Conservation (phyloP, 2,329 filamentous ascomycete genomes). For the Fusarium nisikadoi region DNA sequence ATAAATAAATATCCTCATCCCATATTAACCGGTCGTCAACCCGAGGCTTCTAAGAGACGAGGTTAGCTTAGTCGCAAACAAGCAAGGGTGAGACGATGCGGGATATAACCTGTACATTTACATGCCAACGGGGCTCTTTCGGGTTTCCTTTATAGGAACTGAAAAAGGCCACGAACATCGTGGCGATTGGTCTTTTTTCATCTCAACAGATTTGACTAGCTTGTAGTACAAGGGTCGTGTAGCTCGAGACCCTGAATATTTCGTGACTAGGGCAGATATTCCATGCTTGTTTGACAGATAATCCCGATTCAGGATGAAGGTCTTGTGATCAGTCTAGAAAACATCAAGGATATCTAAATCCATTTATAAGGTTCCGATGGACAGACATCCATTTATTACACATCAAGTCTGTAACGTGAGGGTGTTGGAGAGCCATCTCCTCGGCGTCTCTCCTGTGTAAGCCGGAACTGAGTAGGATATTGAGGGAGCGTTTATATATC, state of each 20-base stretch:
- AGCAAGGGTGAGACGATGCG: slow-evolving; percentile 28
- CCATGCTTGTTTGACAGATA: neutral
- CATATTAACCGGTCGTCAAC: slow-evolving; percentile 13
- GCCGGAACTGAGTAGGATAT: neutral
- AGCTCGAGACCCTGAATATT: slow-evolving; percentile 30
- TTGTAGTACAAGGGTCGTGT: slow-evolving; percentile 15
- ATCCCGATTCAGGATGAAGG: neutral
- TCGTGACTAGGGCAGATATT: neutral
- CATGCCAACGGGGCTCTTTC: slow-evolving; percentile 15
- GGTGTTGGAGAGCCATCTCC: neutral
- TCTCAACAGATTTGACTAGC: slow-evolving; percentile 30
- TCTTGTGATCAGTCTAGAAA: slow-evolving; percentile 1
- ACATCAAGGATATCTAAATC: neutral
- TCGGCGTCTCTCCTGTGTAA: neutral
- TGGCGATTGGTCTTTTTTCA: slow-evolving; percentile 17
- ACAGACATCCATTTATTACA: too few species aligned
- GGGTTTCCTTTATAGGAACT: slow-evolving; percentile 11
- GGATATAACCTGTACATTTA: slow-evolving; percentile 27
- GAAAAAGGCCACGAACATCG: slow-evolving; percentile 10
- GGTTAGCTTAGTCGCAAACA: slow-evolving; percentile 20
- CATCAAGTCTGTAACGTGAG: too few species aligned
- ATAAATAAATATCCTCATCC: neutral
- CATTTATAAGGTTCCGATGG: too few species aligned
- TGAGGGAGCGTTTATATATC: neutral
- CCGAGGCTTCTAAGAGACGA: neutral